Conservation (phyloP, 495 filamentous ascomycete genomes). For the Hypoxylon trugodes region DNA sequence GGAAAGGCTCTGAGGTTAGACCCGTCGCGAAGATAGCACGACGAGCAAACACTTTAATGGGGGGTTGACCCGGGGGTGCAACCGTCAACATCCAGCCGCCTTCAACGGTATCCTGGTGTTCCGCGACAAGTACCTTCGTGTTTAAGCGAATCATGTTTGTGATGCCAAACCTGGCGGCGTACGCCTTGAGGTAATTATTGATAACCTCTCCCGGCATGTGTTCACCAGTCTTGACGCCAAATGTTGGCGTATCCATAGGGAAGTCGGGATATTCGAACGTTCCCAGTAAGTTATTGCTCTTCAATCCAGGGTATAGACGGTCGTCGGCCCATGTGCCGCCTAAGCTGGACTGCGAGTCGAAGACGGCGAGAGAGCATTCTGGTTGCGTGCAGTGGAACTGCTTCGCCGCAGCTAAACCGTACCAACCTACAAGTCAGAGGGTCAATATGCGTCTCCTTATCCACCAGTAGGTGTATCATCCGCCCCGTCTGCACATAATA, state of each 20-base stretch:
- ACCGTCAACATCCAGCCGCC: conserved; percentile 50
- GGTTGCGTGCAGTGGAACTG: conserved; percentile 53
- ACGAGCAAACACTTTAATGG: conserved; percentile 36
- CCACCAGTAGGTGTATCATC: neutral
- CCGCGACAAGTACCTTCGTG: conserved; percentile 59
- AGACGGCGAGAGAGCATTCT: conserved; percentile 46
- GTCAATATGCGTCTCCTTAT: conserved; percentile 10
- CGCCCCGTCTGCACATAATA: neutral
- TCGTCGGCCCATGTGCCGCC: conserved; percentile 76
- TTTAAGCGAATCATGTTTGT: conserved; percentile 59
- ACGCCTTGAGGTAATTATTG: conserved; percentile 68
- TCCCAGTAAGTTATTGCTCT: conserved; percentile 65
- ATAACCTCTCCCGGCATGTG: conserved; percentile 73
- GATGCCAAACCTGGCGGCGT: conserved; percentile 65
- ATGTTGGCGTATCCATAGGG: conserved; percentile 68
- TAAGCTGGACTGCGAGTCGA: conserved; percentile 54
- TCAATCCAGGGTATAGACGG: conserved; percentile 71
- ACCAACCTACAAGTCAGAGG: conserved; percentile 45
- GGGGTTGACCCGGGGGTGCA: conserved; percentile 13
- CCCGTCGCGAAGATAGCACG: conserved; percentile 43
- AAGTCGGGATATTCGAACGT: conserved; percentile 77
- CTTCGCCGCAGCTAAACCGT: conserved; percentile 53
- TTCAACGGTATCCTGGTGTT: conserved; percentile 48
- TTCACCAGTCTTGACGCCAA: conserved; percentile 66
- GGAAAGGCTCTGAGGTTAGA: conserved; percentile 42